A percentile compares a stretch with the other conserved stretches of the same genome.
These are phyloP conservation scores for Phytopythium sindhum DNA, from an alignment of 352 stramenopile species.

Conservation along the genomic window DNA sequence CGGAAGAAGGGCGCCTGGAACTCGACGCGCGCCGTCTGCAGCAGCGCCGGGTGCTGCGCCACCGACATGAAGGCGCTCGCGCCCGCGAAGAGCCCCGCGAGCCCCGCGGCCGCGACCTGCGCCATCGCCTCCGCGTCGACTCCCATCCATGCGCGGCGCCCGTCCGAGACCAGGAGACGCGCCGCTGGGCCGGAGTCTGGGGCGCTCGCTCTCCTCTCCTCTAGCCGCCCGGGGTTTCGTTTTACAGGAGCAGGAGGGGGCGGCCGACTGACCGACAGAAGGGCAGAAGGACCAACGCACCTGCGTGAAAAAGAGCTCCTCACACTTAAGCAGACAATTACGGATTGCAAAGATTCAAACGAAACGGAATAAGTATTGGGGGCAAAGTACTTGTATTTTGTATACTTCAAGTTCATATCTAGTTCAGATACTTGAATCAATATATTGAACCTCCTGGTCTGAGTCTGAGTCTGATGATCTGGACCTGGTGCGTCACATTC, in stretches of 20 bases:
- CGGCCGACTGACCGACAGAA: not conserved
- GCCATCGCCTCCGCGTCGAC: slow-evolving; percentile 57
- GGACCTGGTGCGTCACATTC: not conserved
- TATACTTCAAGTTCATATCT: too few species aligned
- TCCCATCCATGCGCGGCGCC: slow-evolving; percentile 20
- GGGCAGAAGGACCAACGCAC: not conserved
- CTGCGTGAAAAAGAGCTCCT: not conserved
- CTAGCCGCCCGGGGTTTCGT: not conserved
- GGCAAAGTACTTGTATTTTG: not conserved
- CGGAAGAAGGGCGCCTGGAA: slow-evolving; percentile 77
- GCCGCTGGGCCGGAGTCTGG: too few species aligned
- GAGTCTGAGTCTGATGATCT: not conserved
- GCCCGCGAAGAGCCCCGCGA: slow-evolving; percentile 68
- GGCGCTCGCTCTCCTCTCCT: too few species aligned
- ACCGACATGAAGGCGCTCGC: slow-evolving; percentile 67
- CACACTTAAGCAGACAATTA: not conserved
- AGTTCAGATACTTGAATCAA: too few species aligned
- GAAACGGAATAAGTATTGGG: not conserved
- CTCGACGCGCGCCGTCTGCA: slow-evolving; percentile 45
- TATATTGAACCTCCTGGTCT: not conserved
- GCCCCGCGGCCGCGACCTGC: slow-evolving; percentile 50
- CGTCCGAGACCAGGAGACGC: not conserved
- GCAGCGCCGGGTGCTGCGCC: slow-evolving; percentile 66
- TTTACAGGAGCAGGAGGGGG: slow-evolving; percentile 1
- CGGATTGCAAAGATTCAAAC: not conserved